Evolutionary conservation across 2,329 filamentous ascomycete genomes (phyloP).

Genomic region (Aspergillus fischeri): DNA sequence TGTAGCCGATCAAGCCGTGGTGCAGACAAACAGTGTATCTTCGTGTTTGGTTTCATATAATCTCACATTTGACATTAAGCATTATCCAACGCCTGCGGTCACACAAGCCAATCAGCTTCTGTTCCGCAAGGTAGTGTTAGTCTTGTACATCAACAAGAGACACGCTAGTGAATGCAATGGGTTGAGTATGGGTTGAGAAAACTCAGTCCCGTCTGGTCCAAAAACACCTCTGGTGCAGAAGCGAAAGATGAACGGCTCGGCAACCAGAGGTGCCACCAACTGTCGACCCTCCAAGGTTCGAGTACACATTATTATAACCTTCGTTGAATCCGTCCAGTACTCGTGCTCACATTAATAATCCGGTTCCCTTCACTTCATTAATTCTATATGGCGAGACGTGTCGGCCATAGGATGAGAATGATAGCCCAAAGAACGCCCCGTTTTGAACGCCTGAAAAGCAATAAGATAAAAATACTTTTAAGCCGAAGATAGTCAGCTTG

Average conservation of each 20-base stretch:
- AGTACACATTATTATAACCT: conserved; percentile 7
- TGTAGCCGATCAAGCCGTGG: background rate
- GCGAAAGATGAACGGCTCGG: background rate
- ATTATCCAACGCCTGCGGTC: conserved; percentile 17
- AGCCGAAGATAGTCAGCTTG: background rate
- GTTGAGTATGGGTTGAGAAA: background rate
- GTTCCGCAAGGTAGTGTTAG: background rate
- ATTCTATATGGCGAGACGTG: conserved; percentile 8
- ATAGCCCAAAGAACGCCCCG: conserved; percentile 10
- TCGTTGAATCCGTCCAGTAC: conserved; percentile 9
- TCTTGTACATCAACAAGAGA: background rate
- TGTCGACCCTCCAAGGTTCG: conserved; percentile 5
- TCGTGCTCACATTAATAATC: conserved; percentile 17
- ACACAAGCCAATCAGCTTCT: background rate
- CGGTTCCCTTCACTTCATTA: conserved; percentile 20
- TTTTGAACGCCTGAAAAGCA: conserved; percentile 9
- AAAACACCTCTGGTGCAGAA: conserved; percentile 1
- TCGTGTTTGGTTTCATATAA: conserved; percentile 3
- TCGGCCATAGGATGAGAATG: conserved; percentile 8
- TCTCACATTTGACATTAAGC: conserved; percentile 21
- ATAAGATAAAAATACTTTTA: background rate
- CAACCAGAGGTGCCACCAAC: background rate
- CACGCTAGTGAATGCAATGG: conserved; percentile 1
- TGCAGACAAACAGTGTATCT: background rate
- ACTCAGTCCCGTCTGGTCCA: background rate